Percentiles rank a stretch among this genome's conserved stretches.
Conservation (phyloP, 2,329 filamentous ascomycete genomes). For the Venturia nashicola region DNA sequence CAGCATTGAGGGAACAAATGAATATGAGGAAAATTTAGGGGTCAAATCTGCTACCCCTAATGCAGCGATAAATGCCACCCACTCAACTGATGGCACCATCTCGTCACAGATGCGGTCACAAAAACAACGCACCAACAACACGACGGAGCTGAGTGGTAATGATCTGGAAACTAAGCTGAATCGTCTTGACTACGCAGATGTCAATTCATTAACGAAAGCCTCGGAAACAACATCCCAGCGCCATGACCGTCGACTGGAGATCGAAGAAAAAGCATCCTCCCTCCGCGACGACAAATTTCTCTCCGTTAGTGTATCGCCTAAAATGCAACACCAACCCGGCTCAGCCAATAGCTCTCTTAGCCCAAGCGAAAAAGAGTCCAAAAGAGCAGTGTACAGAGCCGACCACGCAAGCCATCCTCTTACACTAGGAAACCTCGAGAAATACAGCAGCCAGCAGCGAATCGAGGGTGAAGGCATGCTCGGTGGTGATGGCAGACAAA, state of each 20-base stretch:
- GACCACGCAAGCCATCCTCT: conserved; percentile 3
- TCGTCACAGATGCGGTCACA: background rate
- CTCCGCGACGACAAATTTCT: conserved; percentile 38
- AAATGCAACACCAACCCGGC: background rate
- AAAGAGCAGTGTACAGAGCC: background rate
- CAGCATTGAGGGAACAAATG: background rate
- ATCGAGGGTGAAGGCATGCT: background rate
- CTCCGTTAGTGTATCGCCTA: background rate
- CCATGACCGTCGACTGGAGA: conserved; percentile 32
- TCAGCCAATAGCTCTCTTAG: background rate
- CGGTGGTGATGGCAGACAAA: background rate
- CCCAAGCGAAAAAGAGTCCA: background rate
- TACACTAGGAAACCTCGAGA: conserved; percentile 5
- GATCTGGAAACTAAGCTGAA: background rate
- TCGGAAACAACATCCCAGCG: conserved; percentile 29
- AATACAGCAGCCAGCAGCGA: conserved; percentile 3
- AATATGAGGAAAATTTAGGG: background rate
- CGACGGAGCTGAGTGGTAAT: background rate
- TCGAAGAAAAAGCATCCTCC: conserved; percentile 42
- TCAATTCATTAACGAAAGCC: background rate
- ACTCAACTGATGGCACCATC: background rate
- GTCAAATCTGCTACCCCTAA: background rate
- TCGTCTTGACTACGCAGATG: background rate
- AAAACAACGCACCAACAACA: background rate
- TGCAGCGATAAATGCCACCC: background rate